Evolutionary conservation across 805 yeast species (phyloP).

Genomic region (Metschnikowia amazonensis): DNA sequence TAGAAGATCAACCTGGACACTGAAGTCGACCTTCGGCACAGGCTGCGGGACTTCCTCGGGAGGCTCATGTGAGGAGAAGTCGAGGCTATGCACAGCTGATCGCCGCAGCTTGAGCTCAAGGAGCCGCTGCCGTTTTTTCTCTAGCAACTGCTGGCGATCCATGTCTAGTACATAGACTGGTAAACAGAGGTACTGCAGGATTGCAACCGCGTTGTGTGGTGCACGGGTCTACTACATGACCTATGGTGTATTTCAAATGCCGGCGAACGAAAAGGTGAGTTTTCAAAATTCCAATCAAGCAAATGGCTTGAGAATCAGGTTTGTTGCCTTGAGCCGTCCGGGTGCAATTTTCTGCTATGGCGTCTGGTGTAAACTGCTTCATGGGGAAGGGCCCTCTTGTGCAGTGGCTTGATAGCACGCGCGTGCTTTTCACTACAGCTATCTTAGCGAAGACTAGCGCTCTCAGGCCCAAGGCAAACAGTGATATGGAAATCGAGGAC

Average conservation of each 20-base stretch:
- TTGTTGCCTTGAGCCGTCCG: too few species aligned
- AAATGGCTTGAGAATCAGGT: too few species aligned
- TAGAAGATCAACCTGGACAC: constrained; percentile 26
- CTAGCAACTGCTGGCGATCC: constrained; percentile 38
- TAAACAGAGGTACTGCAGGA: constrained; percentile 15
- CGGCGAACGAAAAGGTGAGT: too few species aligned
- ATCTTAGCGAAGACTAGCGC: too few species aligned
- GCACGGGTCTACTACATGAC: constrained; percentile 4
- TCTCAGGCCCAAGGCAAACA: neutral
- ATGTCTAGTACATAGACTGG: constrained; percentile 12
- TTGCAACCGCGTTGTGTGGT: neutral
- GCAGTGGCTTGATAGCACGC: neutral
- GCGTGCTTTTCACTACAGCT: neutral
- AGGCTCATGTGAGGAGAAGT: constrained; percentile 9
- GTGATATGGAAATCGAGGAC: constrained; percentile 60
- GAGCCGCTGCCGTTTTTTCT: constrained; percentile 38
- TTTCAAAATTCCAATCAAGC: too few species aligned
- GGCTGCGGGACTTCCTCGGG: neutral
- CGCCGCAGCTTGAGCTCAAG: constrained; percentile 25
- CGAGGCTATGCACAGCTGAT: constrained; percentile 14
- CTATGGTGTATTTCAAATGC: too few species aligned
- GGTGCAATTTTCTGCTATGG: too few species aligned
- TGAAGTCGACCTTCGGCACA: constrained; percentile 20
- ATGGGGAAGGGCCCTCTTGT: too few species aligned
- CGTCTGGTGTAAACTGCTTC: too few species aligned